Evolutionary conservation across 2,329 filamentous ascomycete genomes (phyloP).

Genomic region (Cladosporium colombiae): DNA sequence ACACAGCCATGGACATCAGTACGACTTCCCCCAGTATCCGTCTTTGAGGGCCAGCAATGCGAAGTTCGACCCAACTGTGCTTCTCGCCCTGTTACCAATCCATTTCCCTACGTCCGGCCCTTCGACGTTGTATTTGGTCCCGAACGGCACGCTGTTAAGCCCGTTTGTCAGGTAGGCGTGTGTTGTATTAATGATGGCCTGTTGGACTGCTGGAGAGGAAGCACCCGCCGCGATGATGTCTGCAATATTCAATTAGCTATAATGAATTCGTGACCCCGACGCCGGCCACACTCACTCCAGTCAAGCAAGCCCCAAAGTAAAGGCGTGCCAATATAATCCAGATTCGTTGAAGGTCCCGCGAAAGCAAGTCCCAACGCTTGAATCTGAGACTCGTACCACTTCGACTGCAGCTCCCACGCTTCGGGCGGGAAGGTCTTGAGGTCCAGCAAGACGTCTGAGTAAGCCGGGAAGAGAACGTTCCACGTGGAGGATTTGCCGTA

Average conservation of each 20-base stretch:
- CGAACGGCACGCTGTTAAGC: slow-evolving; percentile 31
- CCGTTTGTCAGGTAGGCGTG: slow-evolving; percentile 30
- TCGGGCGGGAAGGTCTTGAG: slow-evolving; percentile 42
- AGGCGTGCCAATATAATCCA: slow-evolving; percentile 23
- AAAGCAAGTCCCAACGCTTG: slow-evolving; percentile 27
- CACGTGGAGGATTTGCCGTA: slow-evolving; percentile 41
- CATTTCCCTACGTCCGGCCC: slow-evolving; percentile 26
- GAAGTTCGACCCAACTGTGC: slow-evolving; percentile 31
- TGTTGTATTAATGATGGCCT: slow-evolving; percentile 28
- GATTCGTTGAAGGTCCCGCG: slow-evolving; percentile 25
- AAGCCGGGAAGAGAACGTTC: slow-evolving; percentile 55
- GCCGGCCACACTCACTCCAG: slow-evolving; percentile 24
- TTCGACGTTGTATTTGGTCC: slow-evolving; percentile 31
- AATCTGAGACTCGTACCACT: slow-evolving; percentile 29
- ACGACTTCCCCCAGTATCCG: slow-evolving; percentile 25
- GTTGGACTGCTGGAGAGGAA: slow-evolving; percentile 23
- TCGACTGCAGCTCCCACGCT: slow-evolving; percentile 29
- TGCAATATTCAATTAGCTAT: neutral
- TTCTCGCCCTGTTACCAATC: slow-evolving; percentile 30
- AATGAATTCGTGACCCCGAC: neutral
- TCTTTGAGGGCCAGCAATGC: slow-evolving; percentile 28
- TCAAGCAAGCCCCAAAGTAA: slow-evolving; percentile 30
- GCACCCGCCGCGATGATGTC: slow-evolving; percentile 30
- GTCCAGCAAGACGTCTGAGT: slow-evolving; percentile 49
- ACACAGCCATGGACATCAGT: neutral